Percentiles rank a stretch among this genome's conserved stretches.
These are phyloP conservation scores for Candida loeiensis DNA, from an alignment of 805 yeast species.

Conservation along the genomic window DNA sequence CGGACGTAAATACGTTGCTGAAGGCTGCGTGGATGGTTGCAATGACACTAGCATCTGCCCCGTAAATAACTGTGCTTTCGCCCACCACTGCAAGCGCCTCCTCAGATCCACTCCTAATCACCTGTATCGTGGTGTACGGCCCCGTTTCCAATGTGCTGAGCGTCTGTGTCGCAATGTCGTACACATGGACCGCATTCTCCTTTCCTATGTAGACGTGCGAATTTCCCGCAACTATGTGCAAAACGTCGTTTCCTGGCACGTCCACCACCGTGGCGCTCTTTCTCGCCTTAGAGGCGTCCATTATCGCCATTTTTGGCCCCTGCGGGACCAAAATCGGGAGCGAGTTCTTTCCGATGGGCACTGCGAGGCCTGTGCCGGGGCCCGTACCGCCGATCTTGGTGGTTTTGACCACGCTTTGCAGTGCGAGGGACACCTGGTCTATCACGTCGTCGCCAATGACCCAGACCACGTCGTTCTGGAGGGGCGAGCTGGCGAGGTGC, in stretches of 20 bases:
- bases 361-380: background rate
- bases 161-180: background rate
- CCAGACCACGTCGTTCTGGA: constrained; percentile 19
- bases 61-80: background rate
- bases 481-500: background rate
- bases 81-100: constrained; percentile 2
- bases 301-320: constrained; percentile 11
- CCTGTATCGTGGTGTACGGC: background rate
- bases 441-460: constrained; percentile 17
- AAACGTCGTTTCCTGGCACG: constrained; percentile 3
- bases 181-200: background rate
- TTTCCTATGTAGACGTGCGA: background rate
- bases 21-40: constrained; percentile 10
- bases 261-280: constrained; percentile 6
- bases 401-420: constrained; percentile 21
- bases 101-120: background rate
- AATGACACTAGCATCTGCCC: background rate
- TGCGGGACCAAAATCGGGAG: constrained; percentile 8
- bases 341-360: constrained; percentile 14
- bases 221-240: background rate
- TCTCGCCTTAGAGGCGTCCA: constrained; percentile 22
- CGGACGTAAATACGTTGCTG: constrained; percentile 28
- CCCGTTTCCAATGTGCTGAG: background rate
- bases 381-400: constrained; percentile 19
- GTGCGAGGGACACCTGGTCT: constrained; percentile 24